These are phyloP conservation scores for Fusarium hainanense DNA, from an alignment of 2,329 filamentous ascomycete species.

Conservation along the genomic window DNA sequence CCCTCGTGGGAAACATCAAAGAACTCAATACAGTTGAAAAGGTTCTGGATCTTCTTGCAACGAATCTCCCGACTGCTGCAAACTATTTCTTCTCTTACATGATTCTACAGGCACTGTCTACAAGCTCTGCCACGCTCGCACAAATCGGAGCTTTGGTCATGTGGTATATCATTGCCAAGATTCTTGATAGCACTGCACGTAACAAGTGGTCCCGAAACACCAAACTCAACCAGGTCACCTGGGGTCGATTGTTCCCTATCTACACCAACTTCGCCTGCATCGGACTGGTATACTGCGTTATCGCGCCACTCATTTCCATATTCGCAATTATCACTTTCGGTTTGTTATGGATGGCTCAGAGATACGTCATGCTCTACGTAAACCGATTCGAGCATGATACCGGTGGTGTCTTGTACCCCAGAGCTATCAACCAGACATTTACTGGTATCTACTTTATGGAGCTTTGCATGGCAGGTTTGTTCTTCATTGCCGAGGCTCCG, in stretches of 20 bases:
- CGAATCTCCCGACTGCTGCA: slow-evolving; percentile 83
- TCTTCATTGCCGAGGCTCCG: slow-evolving; percentile 78
- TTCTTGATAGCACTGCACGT: slow-evolving; percentile 83
- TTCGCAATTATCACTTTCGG: slow-evolving; percentile 95
- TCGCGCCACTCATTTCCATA: slow-evolving; percentile 88
- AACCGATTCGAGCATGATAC: slow-evolving; percentile 91
- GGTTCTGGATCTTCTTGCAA: slow-evolving; percentile 77
- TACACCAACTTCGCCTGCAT: slow-evolving; percentile 98
- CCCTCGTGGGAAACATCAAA: slow-evolving; percentile 66
- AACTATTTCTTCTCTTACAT: slow-evolving; percentile 99
- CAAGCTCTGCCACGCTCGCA: slow-evolving; percentile 87
- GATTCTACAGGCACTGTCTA: slow-evolving; percentile 91
- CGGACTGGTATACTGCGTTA: slow-evolving; percentile 85
- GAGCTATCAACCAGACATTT: slow-evolving; percentile 94
- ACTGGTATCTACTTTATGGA: slow-evolving; percentile 97
- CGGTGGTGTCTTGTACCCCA: slow-evolving; percentile 89
- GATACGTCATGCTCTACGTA: slow-evolving; percentile 97
- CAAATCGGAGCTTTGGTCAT: slow-evolving; percentile 82
- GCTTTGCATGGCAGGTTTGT: slow-evolving; percentile 86
- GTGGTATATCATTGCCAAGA: slow-evolving; percentile 84
- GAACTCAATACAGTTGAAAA: slow-evolving; percentile 66
- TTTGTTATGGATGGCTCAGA: slow-evolving; percentile 92
- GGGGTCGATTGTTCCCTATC: slow-evolving; percentile 94
- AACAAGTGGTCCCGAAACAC: slow-evolving; percentile 91
- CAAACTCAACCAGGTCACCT: slow-evolving; percentile 78